Conservation (phyloP, 2,329 filamentous ascomycete genomes). For the Diaporthe citri region DNA sequence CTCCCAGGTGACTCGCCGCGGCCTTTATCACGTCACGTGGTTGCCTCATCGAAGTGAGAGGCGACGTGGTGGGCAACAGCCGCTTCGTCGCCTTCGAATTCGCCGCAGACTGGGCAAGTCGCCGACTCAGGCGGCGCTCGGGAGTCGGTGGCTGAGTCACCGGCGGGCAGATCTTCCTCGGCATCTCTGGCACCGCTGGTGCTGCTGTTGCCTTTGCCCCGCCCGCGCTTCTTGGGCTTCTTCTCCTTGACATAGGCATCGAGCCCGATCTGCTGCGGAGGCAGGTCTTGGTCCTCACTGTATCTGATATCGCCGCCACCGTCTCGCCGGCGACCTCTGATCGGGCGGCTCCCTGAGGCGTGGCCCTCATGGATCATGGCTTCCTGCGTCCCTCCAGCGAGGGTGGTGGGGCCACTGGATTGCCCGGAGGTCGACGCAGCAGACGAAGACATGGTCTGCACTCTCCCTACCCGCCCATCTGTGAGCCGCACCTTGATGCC, state of each 20-base stretch:
- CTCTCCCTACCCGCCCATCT: conserved; percentile 79
- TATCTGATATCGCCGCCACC: conserved; percentile 46
- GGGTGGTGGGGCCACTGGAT: neutral
- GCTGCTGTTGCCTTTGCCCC: conserved; percentile 44
- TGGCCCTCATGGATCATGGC: neutral
- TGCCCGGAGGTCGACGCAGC: neutral
- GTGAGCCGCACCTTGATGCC: conserved; percentile 83
- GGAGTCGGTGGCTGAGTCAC: conserved; percentile 38
- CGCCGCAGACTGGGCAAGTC: conserved; percentile 74
- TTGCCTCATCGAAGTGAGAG: conserved; percentile 61
- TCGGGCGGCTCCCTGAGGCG: neutral
- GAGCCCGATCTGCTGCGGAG: conserved; percentile 61
- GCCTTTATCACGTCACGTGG: neutral
- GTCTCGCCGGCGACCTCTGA: conserved; percentile 38
- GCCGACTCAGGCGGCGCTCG: conserved; percentile 38
- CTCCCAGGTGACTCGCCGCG: no score
- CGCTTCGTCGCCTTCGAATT: conserved; percentile 76
- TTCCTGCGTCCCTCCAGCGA: conserved; percentile 22
- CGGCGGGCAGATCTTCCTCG: conserved; percentile 11
- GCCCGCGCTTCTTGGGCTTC: conserved; percentile 46
- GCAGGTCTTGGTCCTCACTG: conserved; percentile 53
- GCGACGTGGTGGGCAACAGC: conserved; percentile 78
- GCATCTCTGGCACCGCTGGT: conserved; percentile 9
- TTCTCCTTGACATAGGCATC: conserved; percentile 62
- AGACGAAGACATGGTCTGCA: conserved; percentile 69